Conservation (phyloP, 768 basidiomycete genomes). For the Rhizopogon roseolus region DNA sequence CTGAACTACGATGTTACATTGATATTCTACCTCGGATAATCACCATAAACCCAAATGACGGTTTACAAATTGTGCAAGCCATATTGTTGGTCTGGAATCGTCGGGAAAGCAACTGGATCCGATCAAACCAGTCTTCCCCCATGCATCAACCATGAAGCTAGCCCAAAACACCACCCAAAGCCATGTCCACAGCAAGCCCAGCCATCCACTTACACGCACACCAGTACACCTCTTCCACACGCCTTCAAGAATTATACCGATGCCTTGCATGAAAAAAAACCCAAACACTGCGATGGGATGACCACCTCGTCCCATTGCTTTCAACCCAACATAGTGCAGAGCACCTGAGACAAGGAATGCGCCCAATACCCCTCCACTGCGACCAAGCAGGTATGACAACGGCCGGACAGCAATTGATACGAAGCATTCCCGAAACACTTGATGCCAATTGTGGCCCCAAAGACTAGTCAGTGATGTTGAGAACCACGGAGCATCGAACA, state of each 20-base stretch:
- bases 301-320: constrained; percentile 51
- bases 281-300: constrained; percentile 39
- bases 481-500: constrained; percentile 54
- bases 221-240: constrained; percentile 41
- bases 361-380: constrained; percentile 46
- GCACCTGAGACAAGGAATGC: constrained; percentile 56
- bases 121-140: constrained; percentile 12
- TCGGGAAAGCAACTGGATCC: constrained; percentile 1
- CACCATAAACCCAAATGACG: neutral
- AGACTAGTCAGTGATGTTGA: constrained; percentile 54
- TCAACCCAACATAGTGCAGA: constrained; percentile 54
- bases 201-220: constrained; percentile 39
- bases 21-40: neutral
- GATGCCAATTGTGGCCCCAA: constrained; percentile 67
- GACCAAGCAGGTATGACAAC: constrained; percentile 38
- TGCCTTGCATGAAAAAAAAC: constrained; percentile 55
- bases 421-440: constrained; percentile 56
- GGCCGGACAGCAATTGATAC: constrained; percentile 44
- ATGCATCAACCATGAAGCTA: constrained; percentile 42
- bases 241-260: constrained; percentile 47
- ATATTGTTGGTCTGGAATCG: neutral
- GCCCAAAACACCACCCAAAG: constrained; percentile 46
- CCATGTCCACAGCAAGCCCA: constrained; percentile 49
- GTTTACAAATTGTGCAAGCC: constrained; percentile 6
- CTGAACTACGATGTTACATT: no score